These are phyloP conservation scores for Yamadazyma scolyti DNA, from an alignment of 805 yeast species.

Conservation along the genomic window DNA sequence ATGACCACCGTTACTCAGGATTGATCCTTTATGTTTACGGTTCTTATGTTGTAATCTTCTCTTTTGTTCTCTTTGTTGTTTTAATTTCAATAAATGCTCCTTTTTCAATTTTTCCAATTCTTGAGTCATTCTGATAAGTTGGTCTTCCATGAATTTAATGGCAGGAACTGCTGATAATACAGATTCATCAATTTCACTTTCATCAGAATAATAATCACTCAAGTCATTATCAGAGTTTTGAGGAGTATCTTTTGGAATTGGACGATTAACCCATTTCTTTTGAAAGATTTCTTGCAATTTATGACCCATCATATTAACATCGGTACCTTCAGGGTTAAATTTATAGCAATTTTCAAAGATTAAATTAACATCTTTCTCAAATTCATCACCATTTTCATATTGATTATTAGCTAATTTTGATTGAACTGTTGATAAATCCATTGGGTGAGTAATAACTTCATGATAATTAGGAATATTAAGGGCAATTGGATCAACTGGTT, in stretches of 20 bases:
- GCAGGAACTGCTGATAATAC: constrained; percentile 78
- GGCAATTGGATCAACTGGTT: constrained; percentile 94
- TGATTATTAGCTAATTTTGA: constrained; percentile 79
- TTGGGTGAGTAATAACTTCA: constrained; percentile 84
- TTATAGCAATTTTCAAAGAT: constrained; percentile 86
- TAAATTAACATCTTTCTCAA: constrained; percentile 76
- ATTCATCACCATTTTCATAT: constrained; percentile 84
- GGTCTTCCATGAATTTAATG: constrained; percentile 83
- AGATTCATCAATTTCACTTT: constrained; percentile 52
- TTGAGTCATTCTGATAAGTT: constrained; percentile 76
- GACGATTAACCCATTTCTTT: constrained; percentile 76
- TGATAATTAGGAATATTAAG: constrained; percentile 87
- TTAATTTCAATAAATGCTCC: constrained; percentile 65
- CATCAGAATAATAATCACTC: constrained; percentile 34
- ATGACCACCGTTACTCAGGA: constrained; percentile 8
- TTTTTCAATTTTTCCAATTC: constrained; percentile 81
- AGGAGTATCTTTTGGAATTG: constrained; percentile 63
- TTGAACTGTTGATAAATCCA: constrained; percentile 88
- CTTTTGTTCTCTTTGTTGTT: constrained; percentile 57
- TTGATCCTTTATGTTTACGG: constrained; percentile 10
- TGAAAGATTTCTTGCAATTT: constrained; percentile 82
- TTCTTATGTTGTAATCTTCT: constrained; percentile 38
- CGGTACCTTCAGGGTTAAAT: constrained; percentile 96
- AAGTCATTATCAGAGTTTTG: constrained; percentile 41
- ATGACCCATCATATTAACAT: constrained; percentile 94